These are phyloP conservation scores for Vigna radiata DNA, from an alignment of 306 rosid genomes.

Conservation along the genomic window DNA sequence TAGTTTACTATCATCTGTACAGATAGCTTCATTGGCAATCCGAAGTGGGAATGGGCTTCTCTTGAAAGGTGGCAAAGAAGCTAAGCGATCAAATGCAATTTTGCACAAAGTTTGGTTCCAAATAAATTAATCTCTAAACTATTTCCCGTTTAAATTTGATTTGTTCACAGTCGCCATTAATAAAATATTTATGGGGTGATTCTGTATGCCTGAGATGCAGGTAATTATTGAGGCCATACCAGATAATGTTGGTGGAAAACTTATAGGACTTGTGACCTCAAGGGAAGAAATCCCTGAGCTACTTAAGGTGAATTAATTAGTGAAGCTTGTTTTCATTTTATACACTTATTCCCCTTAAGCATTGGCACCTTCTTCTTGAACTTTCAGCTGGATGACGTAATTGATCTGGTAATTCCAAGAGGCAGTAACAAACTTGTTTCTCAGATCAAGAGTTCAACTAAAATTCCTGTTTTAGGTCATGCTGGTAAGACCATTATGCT, in stretches of 20 bases:
- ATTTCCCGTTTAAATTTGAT: slow-evolving; percentile 13
- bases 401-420: slow-evolving; percentile 97
- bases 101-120: slow-evolving; percentile 78
- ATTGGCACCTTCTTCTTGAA: slow-evolving; percentile 33
- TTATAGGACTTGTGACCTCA: slow-evolving; percentile 94
- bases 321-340: slow-evolving; percentile 30
- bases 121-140: slow-evolving; percentile 32
- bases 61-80: slow-evolving; percentile 99
- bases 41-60: slow-evolving; percentile 99
- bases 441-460: slow-evolving; percentile 88
- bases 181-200: neutral
- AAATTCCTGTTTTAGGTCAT: slow-evolving; percentile 98
- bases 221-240: slow-evolving; percentile 90
- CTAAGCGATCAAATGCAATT: slow-evolving; percentile 90
- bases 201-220: slow-evolving; percentile 46
- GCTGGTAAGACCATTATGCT: slow-evolving; percentile 74
- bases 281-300: slow-evolving; percentile 97
- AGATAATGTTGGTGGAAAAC: slow-evolving; percentile 80
- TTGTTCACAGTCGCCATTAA: slow-evolving; percentile 1
- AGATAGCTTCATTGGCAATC: slow-evolving; percentile 97
- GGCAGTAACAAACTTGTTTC: slow-evolving; percentile 99
- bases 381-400: slow-evolving; percentile 87
- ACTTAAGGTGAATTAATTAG: slow-evolving; percentile 65
- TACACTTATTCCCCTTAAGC: slow-evolving; percentile 41
- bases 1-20: slow-evolving; percentile 46